Conservation (phyloP, 768 basidiomycete genomes). For the Podaxis sp. region DNA sequence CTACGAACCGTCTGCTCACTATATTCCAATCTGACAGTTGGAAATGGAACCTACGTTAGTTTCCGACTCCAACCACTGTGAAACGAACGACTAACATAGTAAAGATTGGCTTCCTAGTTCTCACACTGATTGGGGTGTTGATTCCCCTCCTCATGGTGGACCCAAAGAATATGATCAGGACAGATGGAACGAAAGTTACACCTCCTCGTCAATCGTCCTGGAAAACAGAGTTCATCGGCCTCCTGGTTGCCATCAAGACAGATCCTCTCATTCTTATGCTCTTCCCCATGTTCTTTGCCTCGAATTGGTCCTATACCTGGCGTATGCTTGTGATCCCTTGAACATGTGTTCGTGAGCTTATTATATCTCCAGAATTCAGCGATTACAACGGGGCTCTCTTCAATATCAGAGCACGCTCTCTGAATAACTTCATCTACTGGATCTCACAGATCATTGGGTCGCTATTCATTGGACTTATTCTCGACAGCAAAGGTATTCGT, state of each 20-base stretch:
- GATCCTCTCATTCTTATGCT: constrained; percentile 74
- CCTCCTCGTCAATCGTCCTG: constrained; percentile 70
- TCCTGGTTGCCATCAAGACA: constrained; percentile 64
- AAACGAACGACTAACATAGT: constrained; percentile 24
- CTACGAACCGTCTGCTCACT: background rate
- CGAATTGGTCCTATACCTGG: constrained; percentile 88
- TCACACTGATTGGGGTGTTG: constrained; percentile 66
- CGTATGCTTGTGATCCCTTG: constrained; percentile 44
- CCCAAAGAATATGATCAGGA: constrained; percentile 70
- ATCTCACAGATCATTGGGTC: constrained; percentile 76
- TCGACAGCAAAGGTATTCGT: constrained; percentile 54
- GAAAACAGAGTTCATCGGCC: constrained; percentile 70
- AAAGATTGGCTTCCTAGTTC: constrained; percentile 69
- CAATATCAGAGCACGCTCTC: constrained; percentile 73
- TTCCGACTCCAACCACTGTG: background rate
- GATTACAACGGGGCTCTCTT: constrained; percentile 80
- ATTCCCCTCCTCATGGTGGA: constrained; percentile 73
- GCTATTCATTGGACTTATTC: constrained; percentile 63
- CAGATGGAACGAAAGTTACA: constrained; percentile 69
- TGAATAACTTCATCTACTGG: constrained; percentile 85
- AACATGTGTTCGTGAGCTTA: constrained; percentile 2
- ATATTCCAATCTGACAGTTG: constrained; percentile 37
- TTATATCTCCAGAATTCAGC: constrained; percentile 58
- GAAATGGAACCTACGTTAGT: constrained; percentile 75
- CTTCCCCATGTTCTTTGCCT: constrained; percentile 85